These are phyloP conservation scores for Lasiosphaeria ovina DNA, from an alignment of 495 filamentous ascomycete species.

Conservation along the genomic window DNA sequence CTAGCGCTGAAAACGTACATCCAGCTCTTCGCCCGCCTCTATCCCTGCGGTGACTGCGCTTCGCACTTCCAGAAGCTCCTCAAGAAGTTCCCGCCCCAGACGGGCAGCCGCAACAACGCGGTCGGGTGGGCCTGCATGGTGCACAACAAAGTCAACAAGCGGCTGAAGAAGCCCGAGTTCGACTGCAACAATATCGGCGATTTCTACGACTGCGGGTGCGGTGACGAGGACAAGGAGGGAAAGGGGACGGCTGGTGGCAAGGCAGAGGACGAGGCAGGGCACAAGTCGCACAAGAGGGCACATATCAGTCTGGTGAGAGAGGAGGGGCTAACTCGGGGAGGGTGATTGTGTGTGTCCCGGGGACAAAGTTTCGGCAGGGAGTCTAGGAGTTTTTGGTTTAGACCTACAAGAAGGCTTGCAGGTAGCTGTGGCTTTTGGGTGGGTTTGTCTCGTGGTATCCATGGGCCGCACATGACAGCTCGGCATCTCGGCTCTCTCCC, in stretches of 20 bases:
- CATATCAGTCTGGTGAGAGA: slow-evolving; percentile 41
- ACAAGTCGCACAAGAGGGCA: slow-evolving; percentile 9
- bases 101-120: slow-evolving; percentile 75
- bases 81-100: slow-evolving; percentile 84
- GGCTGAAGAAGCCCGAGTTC: slow-evolving; percentile 76
- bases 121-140: slow-evolving; percentile 92
- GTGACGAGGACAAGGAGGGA: slow-evolving; percentile 59
- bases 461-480: no score
- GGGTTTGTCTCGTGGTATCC: no score
- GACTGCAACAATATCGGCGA: slow-evolving; percentile 89
- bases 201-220: slow-evolving; percentile 95
- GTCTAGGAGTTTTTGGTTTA: neutral
- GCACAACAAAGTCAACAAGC: slow-evolving; percentile 91
- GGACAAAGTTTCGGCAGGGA: neutral
- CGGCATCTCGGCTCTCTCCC: no score
- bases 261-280: no score
- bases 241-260: slow-evolving; percentile 19
- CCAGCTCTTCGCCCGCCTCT: slow-evolving; percentile 85
- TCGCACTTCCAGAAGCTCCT: slow-evolving; percentile 84
- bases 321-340: slow-evolving; percentile 28
- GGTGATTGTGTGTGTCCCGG: slow-evolving; percentile 11
- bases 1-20: slow-evolving; percentile 81
- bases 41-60: slow-evolving; percentile 95
- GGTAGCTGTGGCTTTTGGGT: neutral
- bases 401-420: neutral